Evolutionary conservation across 169 alveolate genomes (phyloP), one percentile per base, ranked within the genome.

Genomic region (Sarcocystis neurona): DNA sequence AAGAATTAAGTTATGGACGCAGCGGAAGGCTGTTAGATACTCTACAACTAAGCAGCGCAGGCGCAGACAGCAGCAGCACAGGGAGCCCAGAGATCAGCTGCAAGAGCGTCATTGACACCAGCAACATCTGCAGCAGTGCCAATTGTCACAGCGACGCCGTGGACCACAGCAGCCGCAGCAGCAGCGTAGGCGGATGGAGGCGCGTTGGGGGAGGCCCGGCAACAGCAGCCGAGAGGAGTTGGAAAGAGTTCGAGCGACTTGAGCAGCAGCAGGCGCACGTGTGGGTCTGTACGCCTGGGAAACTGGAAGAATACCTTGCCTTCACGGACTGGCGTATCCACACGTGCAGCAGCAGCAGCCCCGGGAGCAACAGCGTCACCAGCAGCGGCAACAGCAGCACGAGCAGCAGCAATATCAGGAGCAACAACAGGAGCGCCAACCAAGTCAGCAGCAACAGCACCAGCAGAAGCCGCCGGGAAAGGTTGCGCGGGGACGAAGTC

Each of bases 241-340:
- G 89, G 89, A 20, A 27, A 37, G 77, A 18, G 20, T 85, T 85
- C 56, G 58, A 12, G 23, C 41, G 77, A 2, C 37, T 85, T 34
- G 53, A 47, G 79, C 53, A 43, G 39, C 75, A 27, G 79, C 37
- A 48, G 85, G 85, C 90, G 6, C 90, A 85, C 27, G 78, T 85
- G 0, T 60, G 78, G 78, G 80, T 85, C 79, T 85, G 90, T 72
- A 85, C 90, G 20, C 90, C 90, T 34, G 90, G 90, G 50, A 85
- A 74, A 37, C 77, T 66, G 0, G 90, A 85, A 56, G 90, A 85
- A 48, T 74, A 68, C 12, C 60, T 74, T n/a, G 70, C 34, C 48
- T 85, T 70, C 43, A 2, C 53, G 70, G 63, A 44, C 37, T 79
- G 85, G 37, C 23, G 75, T 37, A 79, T 34, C 2, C 50, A 79